Base-by-base conservation (phyloP, 768 basidiomycete genomes). In the Termitomyces sp. region DNA sequence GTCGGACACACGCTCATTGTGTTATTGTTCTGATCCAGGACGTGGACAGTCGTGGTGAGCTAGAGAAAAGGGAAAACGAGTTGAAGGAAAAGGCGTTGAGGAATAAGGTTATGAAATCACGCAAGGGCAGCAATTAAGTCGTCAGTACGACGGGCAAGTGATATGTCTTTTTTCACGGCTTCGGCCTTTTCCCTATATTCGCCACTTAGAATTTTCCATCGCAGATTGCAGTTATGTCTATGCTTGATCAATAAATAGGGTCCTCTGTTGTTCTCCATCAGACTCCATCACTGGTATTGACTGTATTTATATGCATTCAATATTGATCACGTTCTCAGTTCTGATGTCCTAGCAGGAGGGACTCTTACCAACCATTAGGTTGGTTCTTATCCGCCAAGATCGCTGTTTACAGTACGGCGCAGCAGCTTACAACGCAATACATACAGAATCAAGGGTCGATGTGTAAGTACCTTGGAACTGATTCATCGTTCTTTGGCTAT, bases 1-100 rank as follows among this genome's bases (percentile, higher is more conserved):
- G 49, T 57, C 53, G 42, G 49, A 33, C 45, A 34, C 48, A 30
- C 26, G 20, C 42, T 27, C 5, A 56, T 57, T 54, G 34, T 46
- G 30, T 26, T 60, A 2, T 55, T 44, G 50, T 56, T 52, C 43
- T 53, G 26, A 60, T 66, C 32, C 57, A 69, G 70, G 65, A 47
- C 43, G 49, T 34, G 13, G 67, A 62, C 34, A 44, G 56, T 26
- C 74, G 65, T 53, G 66, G 67, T 24, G 89, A 89, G 36, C 74
- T 93, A 45, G 83, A 84, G 64, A 82, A 76, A 62, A 72, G 87
- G 57, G 91, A 93, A 67, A 91, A 82, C 61, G 91, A 93, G 66
- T 68, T 93, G 59, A 93, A 91, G 68, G 91, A 93, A 64, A 83
- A 76, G 68, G 89, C 91, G 14, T 70, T 93, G 68, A 81, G 91